Evolutionary conservation across 2,329 filamentous ascomycete species (phyloP), one percentile per base, ranked within the genome.

Genomic region (Fusarium tuaranense): DNA sequence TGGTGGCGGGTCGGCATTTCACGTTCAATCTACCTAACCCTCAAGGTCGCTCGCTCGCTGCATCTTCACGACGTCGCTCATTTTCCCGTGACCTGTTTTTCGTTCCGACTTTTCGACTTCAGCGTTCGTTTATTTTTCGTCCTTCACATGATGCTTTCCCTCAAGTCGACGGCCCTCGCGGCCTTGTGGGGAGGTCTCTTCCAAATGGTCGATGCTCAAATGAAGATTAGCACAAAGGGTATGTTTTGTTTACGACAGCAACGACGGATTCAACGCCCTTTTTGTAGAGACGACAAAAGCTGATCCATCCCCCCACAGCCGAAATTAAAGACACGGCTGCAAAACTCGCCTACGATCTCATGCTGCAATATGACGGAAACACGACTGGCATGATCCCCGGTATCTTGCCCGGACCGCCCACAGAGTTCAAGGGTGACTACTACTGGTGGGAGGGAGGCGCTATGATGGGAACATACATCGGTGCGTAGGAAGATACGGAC

Each of bases 401-500:
- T 38, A 90, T 90, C 75, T 81, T 91, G 13, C 88, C 89, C 1
- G 89, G 88, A 0, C 89, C 89, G 64, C 89, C 89, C 74, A 79
- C 80, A 2, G 78, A 79, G 36, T 72, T 80, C 18, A 80, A 78
- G 62, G 88, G 88, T 73, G 86, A 88, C 71, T 92, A 92, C 80
- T 94, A 93, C 85, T 94, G 92, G 92, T 94, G 92, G 92, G 90
- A 94, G 80, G 90, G 90, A 7, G 90, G 91, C 63, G 90, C 91
- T 16, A 86, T 94, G 83, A 93, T 92, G 87, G 90, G 91, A 72
- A 89, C 91, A 1, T 84, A 93, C 76, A 86, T 94, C 51, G 91
- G 77, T 79, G 27, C 38, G 76, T 70, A n/a, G 16, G 18, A 2
- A 5, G 22, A 36, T 18, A 32, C 3, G 4, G 6, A 9, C 9